Percentiles rank a stretch among this genome's conserved stretches.
Conservation (phyloP, 2,329 filamentous ascomycete species). For the Colletotrichum sidae region DNA sequence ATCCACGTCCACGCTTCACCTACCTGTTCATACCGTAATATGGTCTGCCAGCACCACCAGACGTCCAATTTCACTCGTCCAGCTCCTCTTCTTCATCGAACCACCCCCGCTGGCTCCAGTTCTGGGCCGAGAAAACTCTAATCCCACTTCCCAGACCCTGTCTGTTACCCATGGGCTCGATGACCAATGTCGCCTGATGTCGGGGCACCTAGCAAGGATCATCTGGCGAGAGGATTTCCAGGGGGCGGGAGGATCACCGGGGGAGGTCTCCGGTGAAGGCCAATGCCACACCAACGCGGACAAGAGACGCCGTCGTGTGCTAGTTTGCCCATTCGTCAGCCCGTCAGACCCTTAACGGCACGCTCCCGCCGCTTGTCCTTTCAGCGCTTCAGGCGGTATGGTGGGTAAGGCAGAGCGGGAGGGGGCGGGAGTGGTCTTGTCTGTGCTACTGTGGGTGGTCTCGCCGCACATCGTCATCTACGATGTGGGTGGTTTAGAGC, state of each 20-base stretch:
- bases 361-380: slow-evolving; percentile 8
- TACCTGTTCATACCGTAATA: no score
- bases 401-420: slow-evolving; percentile 12
- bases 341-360: slow-evolving; percentile 15
- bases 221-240: neutral
- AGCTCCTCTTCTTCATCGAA: slow-evolving; percentile 7
- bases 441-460: slow-evolving; percentile 6
- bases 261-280: slow-evolving; percentile 12
- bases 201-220: slow-evolving; percentile 7
- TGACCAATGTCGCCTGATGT: slow-evolving; percentile 18
- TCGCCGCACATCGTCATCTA: neutral
- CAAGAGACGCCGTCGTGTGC: neutral
- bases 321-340: no score
- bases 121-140: slow-evolving; percentile 26
- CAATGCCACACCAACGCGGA: slow-evolving; percentile 2
- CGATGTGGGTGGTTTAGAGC: neutral
- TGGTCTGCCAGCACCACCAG: neutral
- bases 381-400: neutral
- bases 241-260: slow-evolving; percentile 29
- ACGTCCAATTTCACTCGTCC: slow-evolving; percentile 23
- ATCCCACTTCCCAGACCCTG: slow-evolving; percentile 25
- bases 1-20: neutral
- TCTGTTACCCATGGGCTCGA: neutral
- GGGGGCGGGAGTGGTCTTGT: slow-evolving; percentile 5
- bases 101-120: slow-evolving; percentile 2